Evolutionary conservation across 2,329 filamentous ascomycete species (phyloP).

Genomic region (Xylariaceae sp.): DNA sequence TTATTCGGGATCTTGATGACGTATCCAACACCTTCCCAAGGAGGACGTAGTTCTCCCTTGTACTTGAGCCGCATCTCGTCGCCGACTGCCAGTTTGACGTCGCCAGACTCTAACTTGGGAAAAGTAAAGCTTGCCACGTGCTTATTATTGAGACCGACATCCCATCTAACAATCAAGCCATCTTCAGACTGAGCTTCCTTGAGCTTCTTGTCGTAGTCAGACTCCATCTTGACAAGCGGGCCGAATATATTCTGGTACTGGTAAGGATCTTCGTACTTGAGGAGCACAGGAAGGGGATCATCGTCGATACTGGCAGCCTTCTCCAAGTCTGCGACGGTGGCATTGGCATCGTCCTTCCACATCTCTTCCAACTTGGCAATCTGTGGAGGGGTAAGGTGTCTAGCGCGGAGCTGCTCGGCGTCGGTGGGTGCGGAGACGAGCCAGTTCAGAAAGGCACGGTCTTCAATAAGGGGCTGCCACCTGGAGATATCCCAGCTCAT

Average conservation of each 20-base stretch:
- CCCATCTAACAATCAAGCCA: slow-evolving; percentile 92
- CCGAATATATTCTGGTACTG: slow-evolving; percentile 99
- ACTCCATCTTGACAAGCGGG: slow-evolving; percentile 97
- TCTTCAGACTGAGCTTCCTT: slow-evolving; percentile 99
- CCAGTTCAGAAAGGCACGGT: slow-evolving; percentile 94
- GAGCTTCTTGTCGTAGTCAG: slow-evolving; percentile 97
- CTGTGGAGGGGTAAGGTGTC: slow-evolving; percentile 90
- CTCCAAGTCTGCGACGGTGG: slow-evolving; percentile 89
- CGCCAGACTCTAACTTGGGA: slow-evolving; percentile 95
- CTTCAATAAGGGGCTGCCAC: slow-evolving; percentile 97
- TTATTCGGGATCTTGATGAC: slow-evolving; percentile 99
- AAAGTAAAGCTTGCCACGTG: slow-evolving; percentile 94
- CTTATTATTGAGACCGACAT: slow-evolving; percentile 95
- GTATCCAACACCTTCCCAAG: slow-evolving; percentile 98
- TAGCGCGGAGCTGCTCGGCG: slow-evolving; percentile 92
- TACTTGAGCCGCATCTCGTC: slow-evolving; percentile 99
- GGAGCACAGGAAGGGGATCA: slow-evolving; percentile 87
- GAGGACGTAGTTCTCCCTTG: slow-evolving; percentile 86
- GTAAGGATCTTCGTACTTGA: slow-evolving; percentile 96
- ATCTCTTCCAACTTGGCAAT: slow-evolving; percentile 97
- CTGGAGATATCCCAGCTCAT: slow-evolving; percentile 99
- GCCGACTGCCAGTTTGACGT: slow-evolving; percentile 96
- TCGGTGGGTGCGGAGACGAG: slow-evolving; percentile 89
- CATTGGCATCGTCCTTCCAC: slow-evolving; percentile 94
- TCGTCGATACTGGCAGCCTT: slow-evolving; percentile 92